phyloP scores from a whole-genome alignment of 176 grass and related monocot genomes.

The Hyparrhenia diplandra region DNA sequence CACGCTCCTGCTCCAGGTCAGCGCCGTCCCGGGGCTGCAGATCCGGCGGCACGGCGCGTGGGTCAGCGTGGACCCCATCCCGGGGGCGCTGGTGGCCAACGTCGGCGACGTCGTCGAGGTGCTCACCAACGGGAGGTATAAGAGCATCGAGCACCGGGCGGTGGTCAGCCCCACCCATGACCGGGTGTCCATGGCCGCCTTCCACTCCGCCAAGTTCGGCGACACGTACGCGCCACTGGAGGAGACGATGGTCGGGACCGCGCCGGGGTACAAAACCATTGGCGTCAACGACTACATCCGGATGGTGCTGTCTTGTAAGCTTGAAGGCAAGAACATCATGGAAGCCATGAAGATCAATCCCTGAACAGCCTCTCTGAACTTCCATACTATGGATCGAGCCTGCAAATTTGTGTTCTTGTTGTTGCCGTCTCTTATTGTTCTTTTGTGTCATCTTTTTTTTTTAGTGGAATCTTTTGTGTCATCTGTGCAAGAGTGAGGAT shows the following conservation, averaged over 20 bases:
- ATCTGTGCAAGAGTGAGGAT: too few species aligned
- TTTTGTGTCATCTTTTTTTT: too few species aligned
- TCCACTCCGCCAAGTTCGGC: slow-evolving; percentile 31
- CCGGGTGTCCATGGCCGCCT: slow-evolving; percentile 50
- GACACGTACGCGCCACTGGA: slow-evolving; percentile 27
- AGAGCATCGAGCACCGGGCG: slow-evolving; percentile 66
- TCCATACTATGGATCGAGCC: too few species aligned
- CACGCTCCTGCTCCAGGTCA: slow-evolving; percentile 57
- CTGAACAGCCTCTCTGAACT: too few species aligned
- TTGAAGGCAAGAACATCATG: slow-evolving; percentile 58
- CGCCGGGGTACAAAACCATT: slow-evolving; percentile 23
- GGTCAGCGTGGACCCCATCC: slow-evolving; percentile 40
- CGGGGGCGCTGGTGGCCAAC: slow-evolving; percentile 51
- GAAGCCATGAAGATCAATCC: slow-evolving; percentile 53
- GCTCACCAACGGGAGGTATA: slow-evolving; percentile 50
- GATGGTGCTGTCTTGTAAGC: slow-evolving; percentile 44
- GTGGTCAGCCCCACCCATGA: slow-evolving; percentile 27
- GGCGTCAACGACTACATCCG: slow-evolving; percentile 37
- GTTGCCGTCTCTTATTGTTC: too few species aligned
- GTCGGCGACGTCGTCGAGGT: slow-evolving; percentile 62
- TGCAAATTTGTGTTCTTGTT: too few species aligned
- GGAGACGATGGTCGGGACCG: slow-evolving; percentile 23
- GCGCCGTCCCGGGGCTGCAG: slow-evolving; percentile 38
- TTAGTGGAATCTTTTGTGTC: too few species aligned
- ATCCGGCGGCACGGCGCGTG: slow-evolving; percentile 28